A percentile compares a stretch with the other conserved stretches of the same genome.
These are phyloP conservation scores for Kandelia obovata DNA, from an alignment of 345 rosid genomes.

Conservation along the genomic window DNA sequence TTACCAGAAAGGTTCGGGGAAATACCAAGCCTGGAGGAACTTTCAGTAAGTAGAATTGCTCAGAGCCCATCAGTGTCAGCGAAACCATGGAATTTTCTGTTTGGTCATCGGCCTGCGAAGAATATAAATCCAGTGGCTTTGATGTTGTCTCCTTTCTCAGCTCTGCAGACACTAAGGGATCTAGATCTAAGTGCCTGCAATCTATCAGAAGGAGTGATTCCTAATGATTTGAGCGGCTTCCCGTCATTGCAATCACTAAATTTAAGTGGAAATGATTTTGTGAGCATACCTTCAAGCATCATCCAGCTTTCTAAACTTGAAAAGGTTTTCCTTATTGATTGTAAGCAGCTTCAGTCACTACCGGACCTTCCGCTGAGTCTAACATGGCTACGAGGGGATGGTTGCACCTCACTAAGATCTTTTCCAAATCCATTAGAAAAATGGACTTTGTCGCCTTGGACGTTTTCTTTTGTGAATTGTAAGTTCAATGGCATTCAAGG, in stretches of 20 bases:
- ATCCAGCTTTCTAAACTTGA: not conserved
- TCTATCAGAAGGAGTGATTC: slow-evolving; percentile 4
- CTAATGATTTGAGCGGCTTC: slow-evolving; percentile 7
- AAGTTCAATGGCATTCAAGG: not conserved
- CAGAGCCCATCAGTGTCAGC: not conserved
- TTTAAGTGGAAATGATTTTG: slow-evolving; percentile 14
- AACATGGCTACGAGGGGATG: not conserved
- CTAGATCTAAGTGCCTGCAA: slow-evolving; percentile 8
- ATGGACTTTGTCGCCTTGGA: not conserved
- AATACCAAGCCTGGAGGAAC: not conserved
- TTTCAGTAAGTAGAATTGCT: not conserved
- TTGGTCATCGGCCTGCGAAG: not conserved
- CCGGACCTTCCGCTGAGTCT: not conserved
- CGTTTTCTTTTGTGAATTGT: not conserved
- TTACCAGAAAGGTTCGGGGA: slow-evolving; percentile 7
- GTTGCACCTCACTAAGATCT: not conserved
- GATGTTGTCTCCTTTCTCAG: not conserved
- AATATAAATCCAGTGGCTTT: slow-evolving; percentile 1
- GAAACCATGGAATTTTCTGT: not conserved
- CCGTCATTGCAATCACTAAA: not conserved
- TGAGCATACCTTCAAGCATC: slow-evolving; percentile 10
- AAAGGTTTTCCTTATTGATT: not conserved
- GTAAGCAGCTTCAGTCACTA: not conserved
- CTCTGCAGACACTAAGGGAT: not conserved
- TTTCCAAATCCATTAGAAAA: not conserved